These are phyloP conservation scores for Trichophyton mentagrophytes DNA, from an alignment of 2,329 filamentous ascomycete species.

Conservation along the genomic window DNA sequence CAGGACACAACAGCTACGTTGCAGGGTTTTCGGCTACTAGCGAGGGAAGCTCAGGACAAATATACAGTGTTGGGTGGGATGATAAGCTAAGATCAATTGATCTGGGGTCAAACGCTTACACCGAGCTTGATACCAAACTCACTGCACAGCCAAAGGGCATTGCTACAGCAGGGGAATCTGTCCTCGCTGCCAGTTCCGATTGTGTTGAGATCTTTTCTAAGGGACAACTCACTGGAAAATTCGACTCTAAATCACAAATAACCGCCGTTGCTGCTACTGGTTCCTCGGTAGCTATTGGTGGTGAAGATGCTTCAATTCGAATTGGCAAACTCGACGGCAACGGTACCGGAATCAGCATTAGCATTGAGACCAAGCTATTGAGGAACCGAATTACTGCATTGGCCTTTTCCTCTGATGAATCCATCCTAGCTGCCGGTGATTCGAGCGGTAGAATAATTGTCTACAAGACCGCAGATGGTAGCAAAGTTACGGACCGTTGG, in stretches of 20 bases:
- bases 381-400: constrained; percentile 63
- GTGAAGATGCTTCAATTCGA: constrained; percentile 58
- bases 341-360: constrained; percentile 44
- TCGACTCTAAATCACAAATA: constrained; percentile 51
- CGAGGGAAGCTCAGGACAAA: constrained; percentile 38
- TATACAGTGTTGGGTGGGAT: constrained; percentile 90
- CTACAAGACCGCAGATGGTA: constrained; percentile 55
- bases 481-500: constrained; percentile 68
- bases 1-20: constrained; percentile 75
- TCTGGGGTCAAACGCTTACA: constrained; percentile 59
- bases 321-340: constrained; percentile 55
- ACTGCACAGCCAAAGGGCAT: constrained; percentile 70
- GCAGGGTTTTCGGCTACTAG: constrained; percentile 54
- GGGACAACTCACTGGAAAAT: constrained; percentile 46
- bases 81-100: constrained; percentile 75
- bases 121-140: constrained; percentile 54
- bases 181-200: constrained; percentile 48
- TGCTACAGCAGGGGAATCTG: constrained; percentile 38
- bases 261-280: constrained; percentile 59
- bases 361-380: constrained; percentile 51
- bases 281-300: constrained; percentile 60
- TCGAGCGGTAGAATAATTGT: constrained; percentile 77
- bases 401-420: constrained; percentile 69
- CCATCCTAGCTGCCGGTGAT: constrained; percentile 68
- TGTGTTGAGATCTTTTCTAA: constrained; percentile 49